These are phyloP conservation scores for Epithemia pelagica DNA, from an alignment of 108 stramenopile genomes.

Conservation along the genomic window DNA sequence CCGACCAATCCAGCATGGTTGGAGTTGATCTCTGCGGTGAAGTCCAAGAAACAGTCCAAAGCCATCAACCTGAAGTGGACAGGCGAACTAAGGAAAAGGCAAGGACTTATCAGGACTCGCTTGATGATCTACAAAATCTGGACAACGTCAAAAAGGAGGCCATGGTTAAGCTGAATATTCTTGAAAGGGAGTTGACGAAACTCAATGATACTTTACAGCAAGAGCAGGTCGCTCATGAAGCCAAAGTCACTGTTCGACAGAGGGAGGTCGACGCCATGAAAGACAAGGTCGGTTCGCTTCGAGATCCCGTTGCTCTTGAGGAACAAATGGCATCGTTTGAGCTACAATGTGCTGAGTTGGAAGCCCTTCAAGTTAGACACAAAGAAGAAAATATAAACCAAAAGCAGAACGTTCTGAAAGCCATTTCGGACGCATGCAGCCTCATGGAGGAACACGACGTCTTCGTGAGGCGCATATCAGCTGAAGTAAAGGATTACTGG, in stretches of 20 bases:
- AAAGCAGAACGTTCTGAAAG: slow-evolving; percentile 49
- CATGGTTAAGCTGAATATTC: slow-evolving; percentile 33
- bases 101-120: slow-evolving; percentile 37
- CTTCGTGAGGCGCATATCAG: slow-evolving; percentile 20
- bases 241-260: slow-evolving; percentile 45
- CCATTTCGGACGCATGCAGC: slow-evolving; percentile 47
- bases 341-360: slow-evolving; percentile 49
- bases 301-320: slow-evolving; percentile 69
- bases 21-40: slow-evolving; percentile 37
- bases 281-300: slow-evolving; percentile 54
- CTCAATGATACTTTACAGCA: slow-evolving; percentile 38
- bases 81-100: slow-evolving; percentile 20
- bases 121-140: slow-evolving; percentile 41
- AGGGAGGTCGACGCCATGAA: slow-evolving; percentile 58
- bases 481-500: slow-evolving; percentile 34
- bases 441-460: slow-evolving; percentile 49
- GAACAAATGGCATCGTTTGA: slow-evolving; percentile 51
- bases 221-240: slow-evolving; percentile 47
- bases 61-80: slow-evolving; percentile 26
- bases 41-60: slow-evolving; percentile 30
- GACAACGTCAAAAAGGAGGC: slow-evolving; percentile 42
- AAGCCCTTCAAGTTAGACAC: slow-evolving; percentile 35
- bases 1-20: slow-evolving; percentile 31
- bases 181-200: slow-evolving; percentile 38
- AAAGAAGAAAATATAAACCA: slow-evolving; percentile 39